These are phyloP conservation scores for Phaffomyces antillensis DNA, from an alignment of 805 yeast species.

Conservation along the genomic window DNA sequence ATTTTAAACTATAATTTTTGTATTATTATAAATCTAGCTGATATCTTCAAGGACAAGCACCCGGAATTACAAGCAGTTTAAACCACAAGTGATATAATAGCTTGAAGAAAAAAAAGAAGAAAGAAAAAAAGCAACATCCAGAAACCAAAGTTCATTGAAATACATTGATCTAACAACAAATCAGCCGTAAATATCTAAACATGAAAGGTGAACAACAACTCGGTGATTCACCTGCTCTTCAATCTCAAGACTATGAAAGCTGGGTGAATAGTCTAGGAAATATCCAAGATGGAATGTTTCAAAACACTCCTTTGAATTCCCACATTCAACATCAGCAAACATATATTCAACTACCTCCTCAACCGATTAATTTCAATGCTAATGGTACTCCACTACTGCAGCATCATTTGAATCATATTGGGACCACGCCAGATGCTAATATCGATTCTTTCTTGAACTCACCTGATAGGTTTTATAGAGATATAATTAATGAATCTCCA, in stretches of 20 bases:
- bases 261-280: constrained; percentile 22
- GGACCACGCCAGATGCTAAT: constrained; percentile 7
- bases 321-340: constrained; percentile 8
- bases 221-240: constrained; percentile 6
- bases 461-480: constrained; percentile 23
- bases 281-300: constrained; percentile 22
- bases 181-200: background rate
- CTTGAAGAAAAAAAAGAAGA: too few species aligned
- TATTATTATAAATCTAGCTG: too few species aligned
- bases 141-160: too few species aligned
- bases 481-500: constrained; percentile 23
- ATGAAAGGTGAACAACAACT: constrained; percentile 1
- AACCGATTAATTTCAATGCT: constrained; percentile 1
- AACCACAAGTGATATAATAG: too few species aligned
- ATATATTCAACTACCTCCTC: constrained; percentile 3
- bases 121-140: too few species aligned
- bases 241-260: constrained; percentile 20
- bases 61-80: too few species aligned
- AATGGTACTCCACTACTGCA: constrained; percentile 3
- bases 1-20: too few species aligned
- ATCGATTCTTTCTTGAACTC: constrained; percentile 18
- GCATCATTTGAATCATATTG: constrained; percentile 1
- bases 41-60: too few species aligned
- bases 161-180: background rate
- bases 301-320: constrained; percentile 20